Evolutionary conservation across 768 basidiomycete species (phyloP).

Genomic region (Psilocybe azurescens): DNA sequence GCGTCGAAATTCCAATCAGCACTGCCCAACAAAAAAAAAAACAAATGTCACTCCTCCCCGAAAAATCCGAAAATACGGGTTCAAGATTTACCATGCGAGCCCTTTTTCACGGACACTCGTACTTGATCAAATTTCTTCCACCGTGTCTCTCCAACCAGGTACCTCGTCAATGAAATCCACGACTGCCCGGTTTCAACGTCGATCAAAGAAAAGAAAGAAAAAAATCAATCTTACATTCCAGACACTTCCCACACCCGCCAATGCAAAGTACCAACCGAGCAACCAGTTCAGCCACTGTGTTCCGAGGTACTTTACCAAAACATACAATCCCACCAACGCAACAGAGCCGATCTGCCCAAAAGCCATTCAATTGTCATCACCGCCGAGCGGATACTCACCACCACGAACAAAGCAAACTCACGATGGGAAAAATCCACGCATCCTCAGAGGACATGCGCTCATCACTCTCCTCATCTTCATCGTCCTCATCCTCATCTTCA

Average conservation of each 20-base stretch:
- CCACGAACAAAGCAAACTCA: conserved; percentile 39
- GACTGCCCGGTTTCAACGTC: conserved; percentile 39
- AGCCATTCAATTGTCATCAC: background rate
- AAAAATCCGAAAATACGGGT: background rate
- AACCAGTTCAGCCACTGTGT: conserved; percentile 85
- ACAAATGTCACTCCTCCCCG: background rate
- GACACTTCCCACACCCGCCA: conserved; percentile 68
- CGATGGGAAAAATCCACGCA: conserved; percentile 79
- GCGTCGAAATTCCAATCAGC: conserved; percentile 45
- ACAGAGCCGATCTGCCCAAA: conserved; percentile 66
- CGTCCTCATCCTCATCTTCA: conserved; percentile 43
- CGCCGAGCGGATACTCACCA: background rate
- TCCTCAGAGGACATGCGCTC: conserved; percentile 70
- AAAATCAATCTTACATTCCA: conserved; percentile 59
- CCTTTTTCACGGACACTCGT: conserved; percentile 49
- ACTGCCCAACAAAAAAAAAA: background rate
- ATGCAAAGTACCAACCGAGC: conserved; percentile 75
- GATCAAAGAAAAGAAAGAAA: too few species aligned
- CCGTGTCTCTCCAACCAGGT: conserved; percentile 48
- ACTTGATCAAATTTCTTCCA: conserved; percentile 65
- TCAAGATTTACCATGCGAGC: conserved; percentile 44
- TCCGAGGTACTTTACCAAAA: conserved; percentile 76
- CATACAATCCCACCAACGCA: conserved; percentile 70
- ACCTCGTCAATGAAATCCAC: conserved; percentile 54
- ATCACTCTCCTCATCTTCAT: conserved; percentile 62